Evolutionary conservation across 1,139 yeast genomes (phyloP).

Genomic region (Suhomyces chickasaworum): DNA sequence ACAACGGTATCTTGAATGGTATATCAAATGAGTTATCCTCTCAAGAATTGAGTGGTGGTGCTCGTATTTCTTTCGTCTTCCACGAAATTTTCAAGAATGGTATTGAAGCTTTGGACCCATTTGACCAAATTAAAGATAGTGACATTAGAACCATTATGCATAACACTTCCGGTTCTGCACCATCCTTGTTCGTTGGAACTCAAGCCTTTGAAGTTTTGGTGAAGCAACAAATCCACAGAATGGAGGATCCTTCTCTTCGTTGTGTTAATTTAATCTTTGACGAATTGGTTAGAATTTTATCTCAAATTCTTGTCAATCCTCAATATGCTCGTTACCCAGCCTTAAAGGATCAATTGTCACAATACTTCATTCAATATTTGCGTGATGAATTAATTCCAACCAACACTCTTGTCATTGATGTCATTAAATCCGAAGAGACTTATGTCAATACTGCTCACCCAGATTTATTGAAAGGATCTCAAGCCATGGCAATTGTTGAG

Average conservation of each 20-base stretch:
- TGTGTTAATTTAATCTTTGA: conserved; percentile 91
- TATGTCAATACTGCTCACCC: conserved; percentile 98
- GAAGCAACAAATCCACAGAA: conserved; percentile 89
- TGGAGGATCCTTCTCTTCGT: conserved; percentile 90
- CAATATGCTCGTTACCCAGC: conserved; percentile 88
- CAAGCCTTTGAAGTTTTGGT: conserved; percentile 96
- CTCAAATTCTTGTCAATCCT: conserved; percentile 80
- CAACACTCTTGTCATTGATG: conserved; percentile 77
- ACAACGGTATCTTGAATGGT: conserved; percentile 89
- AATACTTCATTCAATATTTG: conserved; percentile 75
- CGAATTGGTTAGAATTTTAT: conserved; percentile 86
- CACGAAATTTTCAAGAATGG: conserved; percentile 96
- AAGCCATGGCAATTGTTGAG: conserved; percentile 92
- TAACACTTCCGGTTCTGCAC: conserved; percentile 95
- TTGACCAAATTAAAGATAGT: conserved; percentile 93
- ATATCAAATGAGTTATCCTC: conserved; percentile 86
- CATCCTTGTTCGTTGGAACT: conserved; percentile 96
- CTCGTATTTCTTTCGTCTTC: conserved; percentile 95
- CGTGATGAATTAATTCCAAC: conserved; percentile 84
- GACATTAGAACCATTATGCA: conserved; percentile 98
- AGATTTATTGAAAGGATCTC: conserved; percentile 89
- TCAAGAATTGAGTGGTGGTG: conserved; percentile 92
- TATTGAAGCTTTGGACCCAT: conserved; percentile 90
- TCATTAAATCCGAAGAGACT: conserved; percentile 84
- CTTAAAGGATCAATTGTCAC: conserved; percentile 82